phyloP scores from a whole-genome alignment of 2,329 filamentous ascomycete genomes.

The Samsoniella hepiali region DNA sequence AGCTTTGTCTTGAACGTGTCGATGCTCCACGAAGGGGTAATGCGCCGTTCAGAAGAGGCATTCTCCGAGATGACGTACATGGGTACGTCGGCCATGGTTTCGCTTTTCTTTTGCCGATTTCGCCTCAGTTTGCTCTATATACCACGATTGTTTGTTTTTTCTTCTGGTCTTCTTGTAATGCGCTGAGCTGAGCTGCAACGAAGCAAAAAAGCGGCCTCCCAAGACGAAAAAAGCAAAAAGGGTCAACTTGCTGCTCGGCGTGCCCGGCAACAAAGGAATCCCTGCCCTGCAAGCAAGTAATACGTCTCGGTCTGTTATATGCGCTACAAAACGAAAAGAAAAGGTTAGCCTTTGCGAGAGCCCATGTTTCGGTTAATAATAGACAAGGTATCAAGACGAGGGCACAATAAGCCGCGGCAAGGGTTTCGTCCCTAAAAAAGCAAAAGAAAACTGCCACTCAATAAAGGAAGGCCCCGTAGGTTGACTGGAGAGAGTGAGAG shows the following conservation, averaged over 20 bases:
- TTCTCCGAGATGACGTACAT: slow-evolving; percentile 73
- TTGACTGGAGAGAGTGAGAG: not conserved
- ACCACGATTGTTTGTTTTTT: not conserved
- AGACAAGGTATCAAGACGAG: not conserved
- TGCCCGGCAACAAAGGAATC: not conserved
- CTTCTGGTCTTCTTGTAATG: too few relatives aligned
- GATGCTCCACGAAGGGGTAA: slow-evolving; percentile 90
- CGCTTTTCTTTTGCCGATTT: not conserved
- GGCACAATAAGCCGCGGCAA: not conserved
- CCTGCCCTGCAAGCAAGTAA: not conserved
- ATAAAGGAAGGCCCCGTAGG: not conserved
- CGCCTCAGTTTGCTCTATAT: not conserved
- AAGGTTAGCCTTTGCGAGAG: slow-evolving; percentile 5
- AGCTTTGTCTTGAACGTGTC: slow-evolving; percentile 79
- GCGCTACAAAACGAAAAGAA: not conserved
- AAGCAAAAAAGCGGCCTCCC: not conserved
- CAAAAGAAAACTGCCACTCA: not conserved
- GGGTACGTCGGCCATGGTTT: slow-evolving; percentile 67
- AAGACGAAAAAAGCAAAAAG: slow-evolving; percentile 1
- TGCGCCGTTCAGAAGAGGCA: slow-evolving; percentile 79
- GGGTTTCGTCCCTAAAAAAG: not conserved
- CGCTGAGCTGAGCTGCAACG: too few relatives aligned
- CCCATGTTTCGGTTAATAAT: not conserved
- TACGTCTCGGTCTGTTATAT: not conserved
- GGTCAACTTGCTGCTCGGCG: not conserved